A percentile compares a stretch with the other conserved stretches of the same genome.
phyloP scores from a whole-genome alignment of 2,329 filamentous ascomycete genomes.

The Scedosporium apiospermum region DNA sequence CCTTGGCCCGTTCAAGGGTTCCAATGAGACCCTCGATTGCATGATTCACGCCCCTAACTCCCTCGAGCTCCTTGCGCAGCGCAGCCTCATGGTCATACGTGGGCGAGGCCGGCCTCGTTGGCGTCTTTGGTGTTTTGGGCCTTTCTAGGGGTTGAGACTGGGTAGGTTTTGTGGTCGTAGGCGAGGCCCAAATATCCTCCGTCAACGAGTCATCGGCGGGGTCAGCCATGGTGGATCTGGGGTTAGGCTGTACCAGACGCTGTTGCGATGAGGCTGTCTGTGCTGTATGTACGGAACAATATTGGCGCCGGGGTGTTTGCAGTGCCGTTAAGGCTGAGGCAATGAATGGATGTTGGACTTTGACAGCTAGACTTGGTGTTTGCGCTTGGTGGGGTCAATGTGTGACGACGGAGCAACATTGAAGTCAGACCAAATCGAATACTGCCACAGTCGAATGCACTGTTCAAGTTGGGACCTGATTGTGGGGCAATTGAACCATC shows the following conservation, averaged over 20 bases:
- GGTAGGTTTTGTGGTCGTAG: constrained; percentile 20
- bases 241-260: background rate
- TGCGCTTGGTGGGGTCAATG: background rate
- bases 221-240: constrained; percentile 28
- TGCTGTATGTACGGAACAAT: background rate
- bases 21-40: constrained; percentile 72
- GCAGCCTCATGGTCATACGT: constrained; percentile 48
- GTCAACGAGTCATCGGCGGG: constrained; percentile 35
- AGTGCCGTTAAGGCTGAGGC: background rate
- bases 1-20: constrained; percentile 61
- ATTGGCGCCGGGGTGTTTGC: constrained; percentile 2
- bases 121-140: constrained; percentile 38
- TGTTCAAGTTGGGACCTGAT: too few relatives aligned
- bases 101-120: constrained; percentile 31
- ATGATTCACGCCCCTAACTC: constrained; percentile 76
- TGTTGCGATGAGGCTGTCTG: background rate
- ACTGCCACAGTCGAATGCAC: background rate
- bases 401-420: background rate
- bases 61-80: constrained; percentile 70
- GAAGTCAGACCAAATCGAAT: too few relatives aligned
- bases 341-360: background rate
- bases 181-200: constrained; percentile 38
- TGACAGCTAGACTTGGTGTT: background rate
- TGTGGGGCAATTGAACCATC: too few relatives aligned
- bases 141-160: constrained; percentile 23